Conservation (phyloP, 495 filamentous ascomycete species). For the Endocarpon pusillum region DNA sequence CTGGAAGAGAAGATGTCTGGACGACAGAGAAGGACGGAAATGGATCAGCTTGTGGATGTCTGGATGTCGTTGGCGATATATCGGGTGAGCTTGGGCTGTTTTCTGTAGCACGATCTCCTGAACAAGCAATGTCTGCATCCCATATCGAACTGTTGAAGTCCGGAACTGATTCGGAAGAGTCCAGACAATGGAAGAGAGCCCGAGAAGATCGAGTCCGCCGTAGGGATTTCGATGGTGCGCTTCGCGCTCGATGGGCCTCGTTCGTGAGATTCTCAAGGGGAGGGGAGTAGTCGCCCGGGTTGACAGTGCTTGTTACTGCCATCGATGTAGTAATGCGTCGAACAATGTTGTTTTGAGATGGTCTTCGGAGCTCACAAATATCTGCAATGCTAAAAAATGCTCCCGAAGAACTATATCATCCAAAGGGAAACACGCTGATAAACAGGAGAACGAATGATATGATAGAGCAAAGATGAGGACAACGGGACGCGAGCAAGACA, state of each 20-base stretch:
- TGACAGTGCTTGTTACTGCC: too few species aligned
- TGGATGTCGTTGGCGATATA: too few species aligned
- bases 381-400: constrained; percentile 5
- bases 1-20: too few species aligned
- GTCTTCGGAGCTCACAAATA: constrained; percentile 4
- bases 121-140: constrained; percentile 21
- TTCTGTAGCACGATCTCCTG: too few species aligned
- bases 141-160: constrained; percentile 27
- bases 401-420: too few species aligned
- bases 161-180: constrained; percentile 19
- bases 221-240: constrained; percentile 1
- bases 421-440: too few species aligned
- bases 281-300: too few species aligned
- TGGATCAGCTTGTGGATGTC: too few species aligned
- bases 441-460: too few species aligned
- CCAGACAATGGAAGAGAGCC: constrained; percentile 10
- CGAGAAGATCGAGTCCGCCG: constrained; percentile 8
- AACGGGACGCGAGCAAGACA: constrained; percentile 3
- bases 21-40: too few species aligned
- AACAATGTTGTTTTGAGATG: constrained; percentile 12
- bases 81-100: too few species aligned
- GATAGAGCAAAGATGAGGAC: too few species aligned
- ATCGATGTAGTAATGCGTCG: constrained; percentile 1
- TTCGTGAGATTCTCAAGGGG: constrained; percentile 6
- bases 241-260: constrained; percentile 1